Evolutionary conservation across 1,284 basidiomycete species (phyloP).

Genomic region (Trametes sp.): DNA sequence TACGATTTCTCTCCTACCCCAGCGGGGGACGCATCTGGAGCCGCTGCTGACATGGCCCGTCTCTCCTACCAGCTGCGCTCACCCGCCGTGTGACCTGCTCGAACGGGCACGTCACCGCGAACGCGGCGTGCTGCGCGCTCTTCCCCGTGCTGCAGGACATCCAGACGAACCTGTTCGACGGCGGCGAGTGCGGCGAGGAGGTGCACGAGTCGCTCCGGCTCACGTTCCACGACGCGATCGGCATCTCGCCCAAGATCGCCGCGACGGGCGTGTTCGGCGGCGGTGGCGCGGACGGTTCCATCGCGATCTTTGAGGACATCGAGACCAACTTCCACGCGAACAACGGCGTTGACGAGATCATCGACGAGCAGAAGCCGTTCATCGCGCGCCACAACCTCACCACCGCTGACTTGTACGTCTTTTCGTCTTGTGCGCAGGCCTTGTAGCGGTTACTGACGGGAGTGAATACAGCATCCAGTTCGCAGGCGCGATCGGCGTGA

Average conservation of each 20-base stretch:
- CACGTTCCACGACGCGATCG: conserved; percentile 41
- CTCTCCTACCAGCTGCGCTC: conserved; percentile 23
- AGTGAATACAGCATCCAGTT: conserved; percentile 31
- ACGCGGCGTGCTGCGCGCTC: conserved; percentile 47
- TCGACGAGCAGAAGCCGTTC: conserved; percentile 31
- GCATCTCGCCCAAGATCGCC: conserved; percentile 25
- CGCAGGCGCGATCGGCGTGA: conserved; percentile 35
- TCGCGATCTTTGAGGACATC: conserved; percentile 31
- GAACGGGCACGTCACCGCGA: conserved; percentile 39
- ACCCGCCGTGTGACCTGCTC: conserved; percentile 30
- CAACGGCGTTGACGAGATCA: conserved; percentile 33
- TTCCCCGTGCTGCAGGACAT: conserved; percentile 48
- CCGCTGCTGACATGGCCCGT: background rate
- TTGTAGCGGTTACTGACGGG: background rate
- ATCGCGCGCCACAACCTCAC: conserved; percentile 29
- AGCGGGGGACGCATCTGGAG: too few species aligned
- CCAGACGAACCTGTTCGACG: conserved; percentile 46
- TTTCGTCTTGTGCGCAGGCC: background rate
- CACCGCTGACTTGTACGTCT: conserved; percentile 29
- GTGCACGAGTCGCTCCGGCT: conserved; percentile 39
- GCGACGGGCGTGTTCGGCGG: conserved; percentile 23
- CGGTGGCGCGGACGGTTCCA: conserved; percentile 36
- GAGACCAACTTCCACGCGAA: conserved; percentile 37
- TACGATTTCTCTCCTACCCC: background rate
- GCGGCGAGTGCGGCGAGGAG: conserved; percentile 34